A percentile compares a stretch with the other conserved stretches of the same genome.
Conservation (phyloP, 805 yeast species). For the Saturnispora halmiae region DNA sequence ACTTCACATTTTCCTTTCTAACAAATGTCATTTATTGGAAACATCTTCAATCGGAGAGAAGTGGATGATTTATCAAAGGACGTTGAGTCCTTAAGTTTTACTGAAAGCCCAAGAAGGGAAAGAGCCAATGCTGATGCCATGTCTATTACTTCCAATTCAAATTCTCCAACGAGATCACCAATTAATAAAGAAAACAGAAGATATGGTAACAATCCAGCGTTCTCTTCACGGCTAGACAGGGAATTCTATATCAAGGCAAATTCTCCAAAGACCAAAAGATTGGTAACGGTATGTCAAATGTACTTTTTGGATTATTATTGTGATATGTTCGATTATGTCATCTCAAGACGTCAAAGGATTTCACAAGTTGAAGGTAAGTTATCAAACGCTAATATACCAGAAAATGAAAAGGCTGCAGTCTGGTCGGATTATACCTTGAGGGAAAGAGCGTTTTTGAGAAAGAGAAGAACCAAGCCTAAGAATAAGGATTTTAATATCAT, state of each 20-base stretch:
- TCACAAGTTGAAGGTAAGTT: conserved; percentile 55
- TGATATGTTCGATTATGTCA: conserved; percentile 89
- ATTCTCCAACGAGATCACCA: conserved; percentile 23
- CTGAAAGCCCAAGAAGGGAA: conserved; percentile 18
- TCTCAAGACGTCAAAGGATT: conserved; percentile 76
- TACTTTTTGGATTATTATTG: conserved; percentile 92
- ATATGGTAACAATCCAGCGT: background rate
- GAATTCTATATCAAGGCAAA: conserved; percentile 54
- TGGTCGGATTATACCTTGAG: conserved; percentile 78
- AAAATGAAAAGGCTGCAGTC: conserved; percentile 39
- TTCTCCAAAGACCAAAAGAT: conserved; percentile 68
- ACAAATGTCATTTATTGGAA: conserved; percentile 24
- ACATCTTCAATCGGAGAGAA: conserved; percentile 23
- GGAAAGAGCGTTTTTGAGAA: conserved; percentile 77
- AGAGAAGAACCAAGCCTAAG: conserved; percentile 83
- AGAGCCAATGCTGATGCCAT: conserved; percentile 12
- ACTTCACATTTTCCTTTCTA: conserved; percentile 1
- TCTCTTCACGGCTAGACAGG: conserved; percentile 23
- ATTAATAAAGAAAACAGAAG: conserved; percentile 17
- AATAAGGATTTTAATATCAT: conserved; percentile 93
- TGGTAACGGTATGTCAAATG: conserved; percentile 87
- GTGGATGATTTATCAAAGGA: conserved; percentile 29
- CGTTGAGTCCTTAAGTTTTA: conserved; percentile 28
- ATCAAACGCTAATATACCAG: conserved; percentile 19
- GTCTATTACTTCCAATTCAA: conserved; percentile 27